Evolutionary conservation across 108 stramenopile genomes (phyloP), one percentile per base, ranked within the genome.

Genomic region (Cyclotella baltica): DNA sequence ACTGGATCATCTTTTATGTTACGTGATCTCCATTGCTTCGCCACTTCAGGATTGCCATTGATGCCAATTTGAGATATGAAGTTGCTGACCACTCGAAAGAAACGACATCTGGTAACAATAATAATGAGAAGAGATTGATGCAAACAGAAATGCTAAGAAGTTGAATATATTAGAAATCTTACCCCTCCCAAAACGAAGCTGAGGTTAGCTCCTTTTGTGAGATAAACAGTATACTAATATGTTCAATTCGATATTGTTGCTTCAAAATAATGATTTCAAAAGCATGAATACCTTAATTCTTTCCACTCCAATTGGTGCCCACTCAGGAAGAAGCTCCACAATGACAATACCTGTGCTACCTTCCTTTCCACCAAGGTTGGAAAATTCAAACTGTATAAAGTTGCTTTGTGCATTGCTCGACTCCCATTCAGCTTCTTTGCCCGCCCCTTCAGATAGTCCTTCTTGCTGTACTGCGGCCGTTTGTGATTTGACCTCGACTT

Each of bases 11-110:
- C 87, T 63, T 73, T 46, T 8, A 66, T 55, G 15, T 62, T 53
- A 15, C 29, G 20, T 18, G 62, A 40, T 6, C 56, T 20, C 75
- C 75, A 76, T 43, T 29, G 52, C 35, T 76, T 67, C 73, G 56
- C 77, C 20, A 79, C 62, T 2, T 59, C 78, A 40, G 67, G 78
- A 62, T 79, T 46, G 11, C 78, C 68, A 31, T 78, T 81, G 38
- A 89, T 82, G n/a, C 88, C 88, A 35, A 89, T 73, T 65, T 89
- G 88, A 18, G 83, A 84, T 22, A 89, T 75, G 59, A 89, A 89
- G 20, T 72, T 69, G 29, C 72, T 37, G 8, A 88, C 53, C 19
- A 88, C 88, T 31, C 88, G 75, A 69, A 88, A 88, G 35, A 84
- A 76, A 29, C 75, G 65, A 40, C 77, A 77, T 31, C 66, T 61